These are phyloP conservation scores for Sclerotinia minor DNA, from an alignment of 2,329 filamentous ascomycete genomes.

Conservation along the genomic window DNA sequence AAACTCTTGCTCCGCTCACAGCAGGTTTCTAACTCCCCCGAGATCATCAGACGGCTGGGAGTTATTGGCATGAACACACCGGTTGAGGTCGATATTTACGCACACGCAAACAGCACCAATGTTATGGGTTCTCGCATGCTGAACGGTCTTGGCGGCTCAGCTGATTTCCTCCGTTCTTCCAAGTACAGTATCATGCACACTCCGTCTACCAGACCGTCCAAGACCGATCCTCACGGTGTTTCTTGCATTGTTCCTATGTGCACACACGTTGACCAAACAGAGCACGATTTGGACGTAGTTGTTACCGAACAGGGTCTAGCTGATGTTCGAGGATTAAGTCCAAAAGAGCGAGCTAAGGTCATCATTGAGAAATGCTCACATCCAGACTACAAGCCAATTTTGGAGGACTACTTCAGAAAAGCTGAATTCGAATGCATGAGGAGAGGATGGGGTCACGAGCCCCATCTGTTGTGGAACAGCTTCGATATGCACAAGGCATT, in stretches of 20 bases:
- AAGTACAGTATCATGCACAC: constrained; percentile 96
- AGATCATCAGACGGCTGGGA: constrained; percentile 84
- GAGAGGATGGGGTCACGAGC: constrained; percentile 89
- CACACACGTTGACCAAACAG: constrained; percentile 89
- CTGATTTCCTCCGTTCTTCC: constrained; percentile 74
- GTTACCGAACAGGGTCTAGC: constrained; percentile 77
- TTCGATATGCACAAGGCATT: constrained; percentile 90
- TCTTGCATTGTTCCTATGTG: constrained; percentile 92
- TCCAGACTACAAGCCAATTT: constrained; percentile 79
- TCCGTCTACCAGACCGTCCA: constrained; percentile 74
- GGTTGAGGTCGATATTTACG: constrained; percentile 92
- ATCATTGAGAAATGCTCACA: constrained; percentile 88
- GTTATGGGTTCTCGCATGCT: constrained; percentile 88
- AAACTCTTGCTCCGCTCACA: constrained; percentile 87
- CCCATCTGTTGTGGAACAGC: constrained; percentile 79
- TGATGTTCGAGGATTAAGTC: constrained; percentile 78
- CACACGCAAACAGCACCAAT: constrained; percentile 86
- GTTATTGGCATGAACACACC: constrained; percentile 95
- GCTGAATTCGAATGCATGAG: constrained; percentile 82
- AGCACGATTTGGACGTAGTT: constrained; percentile 87
- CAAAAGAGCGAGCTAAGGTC: constrained; percentile 75
- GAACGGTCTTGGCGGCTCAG: constrained; percentile 79
- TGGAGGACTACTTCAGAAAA: constrained; percentile 79
- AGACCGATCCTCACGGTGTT: constrained; percentile 79
- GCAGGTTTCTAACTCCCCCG: constrained; percentile 83